Percentiles rank a stretch among this genome's conserved stretches.
phyloP scores from a whole-genome alignment of 306 rosid genomes.

The Vigna hirtella region DNA sequence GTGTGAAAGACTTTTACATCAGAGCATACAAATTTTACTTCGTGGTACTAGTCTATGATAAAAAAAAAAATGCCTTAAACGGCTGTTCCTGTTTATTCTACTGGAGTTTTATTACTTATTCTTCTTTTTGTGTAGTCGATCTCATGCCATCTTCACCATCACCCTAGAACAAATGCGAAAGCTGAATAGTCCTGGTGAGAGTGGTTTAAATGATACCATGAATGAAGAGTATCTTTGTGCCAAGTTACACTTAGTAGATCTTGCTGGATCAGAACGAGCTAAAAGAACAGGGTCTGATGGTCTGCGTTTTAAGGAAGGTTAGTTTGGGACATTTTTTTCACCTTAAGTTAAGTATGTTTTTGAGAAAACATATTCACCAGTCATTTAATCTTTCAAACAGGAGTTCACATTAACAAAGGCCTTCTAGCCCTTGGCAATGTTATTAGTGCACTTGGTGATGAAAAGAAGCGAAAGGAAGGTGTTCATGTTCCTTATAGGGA shows the following conservation, averaged over 20 bases:
- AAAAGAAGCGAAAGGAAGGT: conserved; percentile 97
- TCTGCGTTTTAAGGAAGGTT: conserved; percentile 97
- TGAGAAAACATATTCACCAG: conserved; percentile 38
- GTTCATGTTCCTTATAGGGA: conserved; percentile 98
- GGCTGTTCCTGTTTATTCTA: conserved; percentile 34
- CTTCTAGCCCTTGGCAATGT: conserved; percentile 99
- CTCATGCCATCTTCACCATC: conserved; percentile 99
- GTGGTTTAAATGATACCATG: conserved; percentile 58
- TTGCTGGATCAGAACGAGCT: conserved; percentile 99
- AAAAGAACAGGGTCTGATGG: conserved; percentile 99
- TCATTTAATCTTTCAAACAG: conserved; percentile 58
- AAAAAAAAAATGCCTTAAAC: conserved; percentile 21
- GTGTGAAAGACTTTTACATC: not conserved
- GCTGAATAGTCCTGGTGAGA: conserved; percentile 58
- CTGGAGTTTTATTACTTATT: conserved; percentile 43
- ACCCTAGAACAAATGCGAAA: conserved; percentile 97
- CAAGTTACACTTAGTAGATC: conserved; percentile 97
- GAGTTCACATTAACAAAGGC: conserved; percentile 97
- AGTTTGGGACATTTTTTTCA: conserved; percentile 32
- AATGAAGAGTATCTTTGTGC: conserved; percentile 93
- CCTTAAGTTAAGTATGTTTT: conserved; percentile 26
- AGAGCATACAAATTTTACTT: not conserved
- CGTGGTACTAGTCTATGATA: conserved; percentile 7
- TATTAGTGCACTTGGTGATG: conserved; percentile 99
- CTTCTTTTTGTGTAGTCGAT: conserved; percentile 68